Evolutionary conservation across 441 rosid genomes (phyloP).

Genomic region (Arabidopsis lyrata): DNA sequence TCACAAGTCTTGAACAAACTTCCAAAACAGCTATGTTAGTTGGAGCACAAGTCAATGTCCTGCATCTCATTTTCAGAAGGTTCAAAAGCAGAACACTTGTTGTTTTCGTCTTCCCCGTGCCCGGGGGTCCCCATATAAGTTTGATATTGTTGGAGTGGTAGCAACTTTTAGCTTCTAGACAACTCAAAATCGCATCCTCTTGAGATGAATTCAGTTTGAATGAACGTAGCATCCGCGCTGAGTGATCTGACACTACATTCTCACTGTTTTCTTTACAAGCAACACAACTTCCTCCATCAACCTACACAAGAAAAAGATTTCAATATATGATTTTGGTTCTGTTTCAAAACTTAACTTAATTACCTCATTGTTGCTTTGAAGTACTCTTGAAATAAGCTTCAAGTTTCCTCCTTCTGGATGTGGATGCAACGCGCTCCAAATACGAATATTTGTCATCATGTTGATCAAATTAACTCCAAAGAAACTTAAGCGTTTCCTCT

Average conservation of each 20-base stretch:
- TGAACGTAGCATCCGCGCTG: neutral
- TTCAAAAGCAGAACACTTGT: slow-evolving; percentile 45
- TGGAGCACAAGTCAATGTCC: slow-evolving; percentile 67
- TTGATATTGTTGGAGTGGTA: slow-evolving; percentile 45
- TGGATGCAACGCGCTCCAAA: slow-evolving; percentile 42
- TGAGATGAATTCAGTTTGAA: slow-evolving; percentile 50
- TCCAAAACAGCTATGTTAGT: slow-evolving; percentile 66
- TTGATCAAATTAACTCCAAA: slow-evolving; percentile 44
- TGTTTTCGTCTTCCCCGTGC: slow-evolving; percentile 69
- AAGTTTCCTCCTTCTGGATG: slow-evolving; percentile 31
- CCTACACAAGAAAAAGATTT: slow-evolving; percentile 41
- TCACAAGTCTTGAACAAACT: slow-evolving; percentile 54
- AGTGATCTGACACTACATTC: neutral
- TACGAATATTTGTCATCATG: slow-evolving; percentile 48
- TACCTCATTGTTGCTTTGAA: slow-evolving; percentile 41
- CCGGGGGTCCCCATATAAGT: slow-evolving; percentile 80
- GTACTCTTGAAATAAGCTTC: slow-evolving; percentile 39
- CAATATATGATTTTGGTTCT: neutral
- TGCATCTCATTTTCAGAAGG: slow-evolving; percentile 51
- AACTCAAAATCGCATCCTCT: slow-evolving; percentile 41
- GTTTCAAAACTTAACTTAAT: neutral
- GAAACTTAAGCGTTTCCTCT: slow-evolving; percentile 14
- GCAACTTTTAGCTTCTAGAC: slow-evolving; percentile 41
- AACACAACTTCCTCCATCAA: slow-evolving; percentile 38
- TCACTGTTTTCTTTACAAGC: slow-evolving; percentile 33